A percentile compares a stretch with the other conserved stretches of the same genome.
Conservation (phyloP, 2,329 filamentous ascomycete genomes). For the Aspergillus pseudonomiae region DNA sequence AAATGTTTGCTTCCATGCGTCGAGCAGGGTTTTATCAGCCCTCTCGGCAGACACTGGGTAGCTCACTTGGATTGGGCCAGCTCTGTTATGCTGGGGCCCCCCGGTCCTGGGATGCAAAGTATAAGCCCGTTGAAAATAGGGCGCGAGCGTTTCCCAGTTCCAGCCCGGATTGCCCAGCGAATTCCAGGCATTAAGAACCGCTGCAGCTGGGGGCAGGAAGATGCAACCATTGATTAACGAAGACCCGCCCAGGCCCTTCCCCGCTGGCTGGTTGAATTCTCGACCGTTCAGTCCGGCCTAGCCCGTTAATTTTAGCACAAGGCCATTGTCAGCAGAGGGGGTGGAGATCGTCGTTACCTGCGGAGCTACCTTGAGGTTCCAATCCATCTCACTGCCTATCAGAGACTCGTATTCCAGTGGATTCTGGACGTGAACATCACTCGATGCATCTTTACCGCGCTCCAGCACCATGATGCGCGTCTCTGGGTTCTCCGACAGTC, state of each 20-base stretch:
- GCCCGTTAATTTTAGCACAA: background rate
- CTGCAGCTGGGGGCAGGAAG: conserved; percentile 25
- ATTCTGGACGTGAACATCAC: conserved; percentile 26
- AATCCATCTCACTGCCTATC: conserved; percentile 29
- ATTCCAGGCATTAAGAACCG: conserved; percentile 51
- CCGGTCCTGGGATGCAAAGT: conserved; percentile 22
- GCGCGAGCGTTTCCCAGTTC: conserved; percentile 49
- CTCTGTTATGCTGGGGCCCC: background rate
- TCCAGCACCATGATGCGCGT: conserved; percentile 11
- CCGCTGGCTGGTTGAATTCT: conserved; percentile 47
- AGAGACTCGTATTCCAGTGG: conserved; percentile 24
- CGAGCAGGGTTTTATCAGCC: background rate
- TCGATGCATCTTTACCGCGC: conserved; percentile 23
- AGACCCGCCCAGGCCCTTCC: conserved; percentile 54
- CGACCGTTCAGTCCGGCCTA: conserved; percentile 40
- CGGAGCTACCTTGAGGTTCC: conserved; percentile 27
- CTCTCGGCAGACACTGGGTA: background rate
- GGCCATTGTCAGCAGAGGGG: background rate
- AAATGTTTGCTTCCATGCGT: background rate
- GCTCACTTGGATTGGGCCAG: background rate
- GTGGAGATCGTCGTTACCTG: conserved; percentile 10
- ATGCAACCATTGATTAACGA: conserved; percentile 49
- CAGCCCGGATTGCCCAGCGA: conserved; percentile 51
- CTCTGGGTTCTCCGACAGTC: conserved; percentile 14
- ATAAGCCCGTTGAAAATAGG: conserved; percentile 53